Conservation (phyloP, 164 flowering plant genomes). For the Liriodendron chinense region DNA sequence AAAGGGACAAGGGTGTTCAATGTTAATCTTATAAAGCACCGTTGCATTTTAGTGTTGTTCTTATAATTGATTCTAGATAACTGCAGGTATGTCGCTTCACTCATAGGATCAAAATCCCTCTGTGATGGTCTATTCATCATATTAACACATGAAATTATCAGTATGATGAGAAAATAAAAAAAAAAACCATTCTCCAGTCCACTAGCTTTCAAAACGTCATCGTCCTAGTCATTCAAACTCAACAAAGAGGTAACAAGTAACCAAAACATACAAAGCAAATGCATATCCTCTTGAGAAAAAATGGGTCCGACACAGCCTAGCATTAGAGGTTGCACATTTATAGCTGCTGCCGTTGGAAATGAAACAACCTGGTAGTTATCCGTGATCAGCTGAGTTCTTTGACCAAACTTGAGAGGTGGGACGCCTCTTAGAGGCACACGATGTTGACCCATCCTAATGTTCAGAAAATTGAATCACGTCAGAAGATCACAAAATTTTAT, state of each 20-base stretch:
- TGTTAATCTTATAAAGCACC: too few relatives aligned
- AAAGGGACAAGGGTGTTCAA: too few relatives aligned
- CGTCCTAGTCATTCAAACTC: neutral
- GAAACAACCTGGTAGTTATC: constrained; percentile 36
- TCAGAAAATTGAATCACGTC: neutral
- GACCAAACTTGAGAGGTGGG: constrained; percentile 25
- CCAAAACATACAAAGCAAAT: neutral
- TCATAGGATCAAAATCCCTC: neutral
- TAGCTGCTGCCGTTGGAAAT: constrained; percentile 12
- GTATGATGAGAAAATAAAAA: neutral
- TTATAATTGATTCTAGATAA: neutral
- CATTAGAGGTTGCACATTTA: neutral
- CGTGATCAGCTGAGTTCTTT: constrained; percentile 28
- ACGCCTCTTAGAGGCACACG: constrained; percentile 23
- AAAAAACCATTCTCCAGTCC: neutral
- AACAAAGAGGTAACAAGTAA: neutral
- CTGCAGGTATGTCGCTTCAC: neutral
- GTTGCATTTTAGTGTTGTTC: too few relatives aligned
- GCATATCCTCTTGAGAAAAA: neutral
- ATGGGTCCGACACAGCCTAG: neutral
- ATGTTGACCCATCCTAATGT: neutral
- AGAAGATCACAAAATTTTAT: too few relatives aligned
- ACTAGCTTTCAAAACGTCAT: too few relatives aligned
- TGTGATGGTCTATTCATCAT: neutral
- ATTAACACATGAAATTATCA: neutral